Evolutionary conservation across 768 basidiomycete species (phyloP).

Genomic region (Xanthoconium purpureum): DNA sequence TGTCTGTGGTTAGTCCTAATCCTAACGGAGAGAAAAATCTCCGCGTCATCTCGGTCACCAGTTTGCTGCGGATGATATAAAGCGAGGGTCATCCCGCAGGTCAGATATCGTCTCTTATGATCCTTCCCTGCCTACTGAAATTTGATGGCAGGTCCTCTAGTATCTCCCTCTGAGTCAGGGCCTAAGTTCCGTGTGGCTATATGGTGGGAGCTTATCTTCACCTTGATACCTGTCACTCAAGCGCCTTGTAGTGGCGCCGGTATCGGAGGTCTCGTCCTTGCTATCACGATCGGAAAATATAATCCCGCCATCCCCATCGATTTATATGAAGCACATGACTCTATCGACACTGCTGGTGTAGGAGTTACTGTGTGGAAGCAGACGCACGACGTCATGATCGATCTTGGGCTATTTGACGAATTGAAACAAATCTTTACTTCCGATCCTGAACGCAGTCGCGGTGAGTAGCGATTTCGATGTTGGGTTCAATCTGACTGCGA

Average conservation of each 20-base stretch:
- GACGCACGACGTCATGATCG: constrained; percentile 43
- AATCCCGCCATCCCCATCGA: constrained; percentile 35
- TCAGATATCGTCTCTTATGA: too few species aligned
- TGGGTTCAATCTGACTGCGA: constrained; percentile 23
- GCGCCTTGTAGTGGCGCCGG: constrained; percentile 34
- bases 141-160: not conserved
- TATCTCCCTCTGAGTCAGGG: not conserved
- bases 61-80: not conserved
- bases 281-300: constrained; percentile 35
- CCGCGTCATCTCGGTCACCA: too few species aligned
- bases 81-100: not conserved
- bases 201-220: constrained; percentile 9
- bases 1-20: too few species aligned
- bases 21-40: too few species aligned
- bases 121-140: not conserved
- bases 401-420: constrained; percentile 42
- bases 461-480: constrained; percentile 11
- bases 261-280: constrained; percentile 46
- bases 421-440: constrained; percentile 17
- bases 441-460: constrained; percentile 11
- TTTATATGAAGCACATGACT: constrained; percentile 45
- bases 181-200: constrained; percentile 24
- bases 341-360: constrained; percentile 39
- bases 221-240: not conserved
- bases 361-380: constrained; percentile 46